Conservation (phyloP, 78 protist species). For the Anaeramoeba flamelloides region DNA sequence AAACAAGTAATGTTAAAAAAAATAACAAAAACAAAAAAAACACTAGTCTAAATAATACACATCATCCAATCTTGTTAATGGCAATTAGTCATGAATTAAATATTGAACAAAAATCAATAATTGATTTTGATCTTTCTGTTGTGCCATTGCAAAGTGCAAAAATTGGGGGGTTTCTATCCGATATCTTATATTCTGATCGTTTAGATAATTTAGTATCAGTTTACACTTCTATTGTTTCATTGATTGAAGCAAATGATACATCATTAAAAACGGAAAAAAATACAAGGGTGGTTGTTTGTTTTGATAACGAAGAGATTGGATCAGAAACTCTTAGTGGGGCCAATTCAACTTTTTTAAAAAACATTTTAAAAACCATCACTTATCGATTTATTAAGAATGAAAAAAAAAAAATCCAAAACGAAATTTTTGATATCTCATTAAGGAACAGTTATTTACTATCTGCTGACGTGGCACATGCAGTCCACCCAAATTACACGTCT, state of each 20-base stretch:
- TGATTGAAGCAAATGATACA: background rate
- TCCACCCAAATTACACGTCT: no score
- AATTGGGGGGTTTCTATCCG: background rate
- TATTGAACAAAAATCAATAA: background rate
- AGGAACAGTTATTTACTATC: no score
- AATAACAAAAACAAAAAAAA: no score
- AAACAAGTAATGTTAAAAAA: no score
- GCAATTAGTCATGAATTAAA: background rate
- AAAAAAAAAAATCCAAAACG: no score
- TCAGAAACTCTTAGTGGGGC: background rate
- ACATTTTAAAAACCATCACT: background rate
- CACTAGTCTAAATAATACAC: background rate
- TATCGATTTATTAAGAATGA: background rate
- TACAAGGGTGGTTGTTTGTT: background rate
- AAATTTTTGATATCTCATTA: no score
- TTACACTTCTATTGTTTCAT: background rate
- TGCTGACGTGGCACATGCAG: no score
- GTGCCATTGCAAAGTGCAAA: background rate
- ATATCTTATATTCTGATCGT: background rate
- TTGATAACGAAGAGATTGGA: constrained; percentile 1
- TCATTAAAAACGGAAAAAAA: background rate
- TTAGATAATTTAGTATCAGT: background rate
- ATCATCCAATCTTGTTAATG: background rate
- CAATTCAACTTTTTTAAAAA: background rate
- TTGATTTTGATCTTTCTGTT: background rate